Evolutionary conservation across 768 basidiomycete species (phyloP).

Genomic region (Pleurotus eryngii): DNA sequence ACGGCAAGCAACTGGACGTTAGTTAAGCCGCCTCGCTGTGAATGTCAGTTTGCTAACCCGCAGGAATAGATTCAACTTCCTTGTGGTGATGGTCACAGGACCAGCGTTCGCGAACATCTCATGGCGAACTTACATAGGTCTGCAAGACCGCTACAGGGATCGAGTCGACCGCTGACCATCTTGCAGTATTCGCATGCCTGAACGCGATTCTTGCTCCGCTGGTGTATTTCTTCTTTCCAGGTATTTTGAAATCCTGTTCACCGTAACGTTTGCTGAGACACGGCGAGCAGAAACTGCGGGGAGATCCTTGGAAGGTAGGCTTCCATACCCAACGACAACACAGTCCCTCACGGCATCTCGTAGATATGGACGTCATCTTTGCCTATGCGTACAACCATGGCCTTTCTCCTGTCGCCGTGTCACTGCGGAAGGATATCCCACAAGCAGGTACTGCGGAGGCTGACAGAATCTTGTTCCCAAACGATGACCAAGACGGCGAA

Average conservation of each 20-base stretch:
- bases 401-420: slow-evolving; percentile 33
- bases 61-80: slow-evolving; percentile 42
- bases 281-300: slow-evolving; percentile 46
- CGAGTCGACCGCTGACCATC: not conserved
- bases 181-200: slow-evolving; percentile 46
- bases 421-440: slow-evolving; percentile 29
- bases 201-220: slow-evolving; percentile 56
- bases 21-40: not conserved
- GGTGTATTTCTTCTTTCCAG: slow-evolving; percentile 58
- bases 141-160: not conserved
- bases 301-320: slow-evolving; percentile 48
- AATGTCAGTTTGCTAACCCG: not conserved
- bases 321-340: not conserved
- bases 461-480: slow-evolving; percentile 34
- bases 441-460: slow-evolving; percentile 41
- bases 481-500: slow-evolving; percentile 27
- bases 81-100: slow-evolving; percentile 59
- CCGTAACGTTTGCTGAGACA: not conserved
- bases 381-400: slow-evolving; percentile 41
- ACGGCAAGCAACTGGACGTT: slow-evolving; percentile 45
- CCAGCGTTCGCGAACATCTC: slow-evolving; percentile 56
- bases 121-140: slow-evolving; percentile 58
- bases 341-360: not conserved
- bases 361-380: slow-evolving; percentile 47
- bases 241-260: slow-evolving; percentile 10